Evolutionary conservation across 2,329 filamentous ascomycete genomes (phyloP).

Genomic region (Penicillium sumatraense): DNA sequence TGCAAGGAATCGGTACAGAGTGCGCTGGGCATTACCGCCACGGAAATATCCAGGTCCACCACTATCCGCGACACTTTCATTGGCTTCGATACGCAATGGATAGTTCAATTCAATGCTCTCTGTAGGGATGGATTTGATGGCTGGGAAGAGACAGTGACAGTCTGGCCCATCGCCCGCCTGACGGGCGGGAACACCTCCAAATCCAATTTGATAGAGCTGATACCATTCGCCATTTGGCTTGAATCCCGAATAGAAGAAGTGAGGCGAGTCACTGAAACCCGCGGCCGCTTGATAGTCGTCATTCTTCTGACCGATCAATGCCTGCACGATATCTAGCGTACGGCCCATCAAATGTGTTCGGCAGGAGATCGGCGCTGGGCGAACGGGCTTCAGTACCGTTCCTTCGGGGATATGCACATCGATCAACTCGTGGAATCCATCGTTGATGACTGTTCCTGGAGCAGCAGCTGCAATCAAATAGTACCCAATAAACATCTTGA

Average conservation of each 20-base stretch:
- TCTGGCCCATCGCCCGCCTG: constrained; percentile 55
- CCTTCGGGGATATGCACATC: constrained; percentile 54
- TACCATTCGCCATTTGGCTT: constrained; percentile 55
- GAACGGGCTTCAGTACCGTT: constrained; percentile 51
- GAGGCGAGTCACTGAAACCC: constrained; percentile 56
- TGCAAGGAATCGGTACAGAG: constrained; percentile 52
- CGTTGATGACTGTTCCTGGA: constrained; percentile 55
- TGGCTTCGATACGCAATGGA: constrained; percentile 54
- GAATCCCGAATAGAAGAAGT: constrained; percentile 58
- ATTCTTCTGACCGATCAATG: constrained; percentile 54
- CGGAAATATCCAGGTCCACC: constrained; percentile 54
- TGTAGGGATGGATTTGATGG: constrained; percentile 56
- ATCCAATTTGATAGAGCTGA: constrained; percentile 57
- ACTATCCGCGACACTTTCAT: constrained; percentile 54
- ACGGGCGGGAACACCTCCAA: constrained; percentile 55
- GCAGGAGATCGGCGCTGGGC: constrained; percentile 54
- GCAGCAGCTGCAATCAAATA: constrained; percentile 56
- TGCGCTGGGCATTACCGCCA: constrained; percentile 56
- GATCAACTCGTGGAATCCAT: constrained; percentile 57
- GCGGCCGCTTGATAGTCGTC: constrained; percentile 53
- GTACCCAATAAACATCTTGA: constrained; percentile 56
- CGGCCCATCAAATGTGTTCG: constrained; percentile 55
- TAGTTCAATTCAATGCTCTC: constrained; percentile 56
- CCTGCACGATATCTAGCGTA: constrained; percentile 56
- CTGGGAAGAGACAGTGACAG: constrained; percentile 57